Evolutionary conservation across 305 asterid species (phyloP).

Genomic region (Fraxinus baroniana): DNA sequence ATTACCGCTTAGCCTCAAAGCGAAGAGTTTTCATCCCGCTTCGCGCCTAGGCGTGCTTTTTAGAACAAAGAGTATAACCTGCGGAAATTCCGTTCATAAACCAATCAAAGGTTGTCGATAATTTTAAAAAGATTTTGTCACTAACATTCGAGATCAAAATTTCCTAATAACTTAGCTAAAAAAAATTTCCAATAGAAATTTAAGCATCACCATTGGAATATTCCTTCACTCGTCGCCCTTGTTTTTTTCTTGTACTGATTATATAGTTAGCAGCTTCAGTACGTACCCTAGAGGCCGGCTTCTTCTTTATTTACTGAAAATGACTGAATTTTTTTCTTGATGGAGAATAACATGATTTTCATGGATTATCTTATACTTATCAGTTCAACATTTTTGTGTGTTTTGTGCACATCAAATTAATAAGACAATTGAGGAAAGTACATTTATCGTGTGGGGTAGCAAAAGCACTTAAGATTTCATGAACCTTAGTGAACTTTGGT

Average conservation of each 20-base stretch:
- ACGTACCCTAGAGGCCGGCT: not conserved
- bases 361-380: not conserved
- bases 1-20: no score
- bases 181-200: not conserved
- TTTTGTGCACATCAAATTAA: slow-evolving; percentile 19
- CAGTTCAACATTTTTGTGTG: not conserved
- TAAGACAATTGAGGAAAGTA: slow-evolving; percentile 16
- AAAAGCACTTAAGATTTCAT: slow-evolving; percentile 40
- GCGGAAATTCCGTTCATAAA: not conserved
- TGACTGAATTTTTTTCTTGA: not conserved
- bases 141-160: not conserved
- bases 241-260: not conserved
- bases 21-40: no score
- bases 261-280: not conserved
- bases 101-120: not conserved
- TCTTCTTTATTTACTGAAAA: not conserved
- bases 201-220: not conserved
- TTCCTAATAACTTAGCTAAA: not conserved
- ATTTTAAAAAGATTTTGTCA: not conserved
- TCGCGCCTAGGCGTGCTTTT: no score
- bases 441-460: slow-evolving; percentile 47
- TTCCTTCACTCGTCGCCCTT: not conserved
- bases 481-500: slow-evolving; percentile 30
- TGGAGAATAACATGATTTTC: slow-evolving; percentile 19
- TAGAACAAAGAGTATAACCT: no score